Evolutionary conservation across 2,329 filamentous ascomycete species (phyloP).

Genomic region (Rhynchosporium agropyri): DNA sequence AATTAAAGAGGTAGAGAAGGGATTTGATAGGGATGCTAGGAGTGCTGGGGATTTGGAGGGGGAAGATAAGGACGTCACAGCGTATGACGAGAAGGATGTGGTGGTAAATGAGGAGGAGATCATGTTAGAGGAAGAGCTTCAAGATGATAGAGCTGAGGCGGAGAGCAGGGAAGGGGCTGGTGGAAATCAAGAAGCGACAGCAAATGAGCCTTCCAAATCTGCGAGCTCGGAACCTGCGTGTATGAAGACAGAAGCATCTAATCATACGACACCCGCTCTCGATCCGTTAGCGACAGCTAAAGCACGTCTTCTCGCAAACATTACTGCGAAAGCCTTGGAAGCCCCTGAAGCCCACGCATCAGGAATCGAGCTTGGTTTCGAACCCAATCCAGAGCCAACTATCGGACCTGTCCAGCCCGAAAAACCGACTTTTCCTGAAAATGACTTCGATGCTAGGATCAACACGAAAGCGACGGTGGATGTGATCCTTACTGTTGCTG

Average conservation of each 20-base stretch:
- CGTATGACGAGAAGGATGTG: conserved; percentile 3
- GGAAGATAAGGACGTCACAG: background rate
- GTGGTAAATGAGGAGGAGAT: conserved; percentile 14
- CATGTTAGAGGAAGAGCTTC: conserved; percentile 18
- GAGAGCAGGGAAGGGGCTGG: background rate
- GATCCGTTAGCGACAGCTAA: conserved; percentile 45
- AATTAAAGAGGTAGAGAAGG: conserved; percentile 51
- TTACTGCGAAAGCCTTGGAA: background rate
- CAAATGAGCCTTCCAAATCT: background rate
- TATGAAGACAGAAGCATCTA: conserved; percentile 1
- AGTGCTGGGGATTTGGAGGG: conserved; percentile 23
- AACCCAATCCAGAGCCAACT: conserved; percentile 19
- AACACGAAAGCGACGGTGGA: conserved; percentile 70
- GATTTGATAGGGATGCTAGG: conserved; percentile 44
- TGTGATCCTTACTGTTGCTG: conserved; percentile 87
- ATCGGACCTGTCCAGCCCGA: conserved; percentile 19
- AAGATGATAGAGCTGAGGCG: conserved; percentile 12
- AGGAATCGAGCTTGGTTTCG: background rate
- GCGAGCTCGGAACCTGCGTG: too few relatives aligned
- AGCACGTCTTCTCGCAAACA: conserved; percentile 46
- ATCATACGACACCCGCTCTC: background rate
- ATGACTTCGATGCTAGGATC: conserved; percentile 29
- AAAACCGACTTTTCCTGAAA: background rate
- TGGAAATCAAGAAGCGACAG: background rate
- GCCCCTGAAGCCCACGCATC: background rate